Evolutionary conservation across 139 green algal species (phyloP), one percentile per base, ranked within the genome.

Genomic region (Volvox africanus): DNA sequence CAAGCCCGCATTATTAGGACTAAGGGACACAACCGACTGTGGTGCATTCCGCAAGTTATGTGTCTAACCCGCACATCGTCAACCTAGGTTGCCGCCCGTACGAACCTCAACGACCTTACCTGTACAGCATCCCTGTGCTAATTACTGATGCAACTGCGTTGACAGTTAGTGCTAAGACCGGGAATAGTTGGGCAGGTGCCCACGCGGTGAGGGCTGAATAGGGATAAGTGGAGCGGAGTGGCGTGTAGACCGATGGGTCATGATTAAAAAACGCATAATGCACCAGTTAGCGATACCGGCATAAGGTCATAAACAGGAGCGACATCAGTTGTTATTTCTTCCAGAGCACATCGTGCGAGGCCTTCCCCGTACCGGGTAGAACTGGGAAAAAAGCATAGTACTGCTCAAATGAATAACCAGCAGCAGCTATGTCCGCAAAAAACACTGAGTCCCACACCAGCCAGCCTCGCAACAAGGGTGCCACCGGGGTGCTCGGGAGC

Each of bases 351-450:
- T 55, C 44, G 44, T 9, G 44, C 9, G 5, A 14, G 44, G 44
- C 22, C 67, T 75, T 32, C 67, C 73, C 17, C 90, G 19, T 35
- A 96, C 92, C 93, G 71, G 98, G 97, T 16, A 99, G 44, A 1
- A 96, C 61, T 0, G 98, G 98, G 65, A 99, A 99, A 93, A 99
- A 99, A 12, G 98, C 98, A 44, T 97, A 95, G 50, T 94, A 96
- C 85, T 99, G 97, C 89, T 99, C 98, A 61, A 96, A 98, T 88
- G 97, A 95, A 89, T 99, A 99, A 19, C 98, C 98, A 55, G 94
- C 96, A 1, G 86, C 33, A 0, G 97, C 95, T 26, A 99, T 96
- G 20, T 96, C 89, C 14, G 92, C 78, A 79, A 98, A 98, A 82
- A 98, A 97, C 0, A 98, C 97, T 6, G 93, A 92, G 89, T 99